These are phyloP conservation scores for Citrus mangshanensis DNA, from an alignment of 345 rosid genomes.

Conservation along the genomic window DNA sequence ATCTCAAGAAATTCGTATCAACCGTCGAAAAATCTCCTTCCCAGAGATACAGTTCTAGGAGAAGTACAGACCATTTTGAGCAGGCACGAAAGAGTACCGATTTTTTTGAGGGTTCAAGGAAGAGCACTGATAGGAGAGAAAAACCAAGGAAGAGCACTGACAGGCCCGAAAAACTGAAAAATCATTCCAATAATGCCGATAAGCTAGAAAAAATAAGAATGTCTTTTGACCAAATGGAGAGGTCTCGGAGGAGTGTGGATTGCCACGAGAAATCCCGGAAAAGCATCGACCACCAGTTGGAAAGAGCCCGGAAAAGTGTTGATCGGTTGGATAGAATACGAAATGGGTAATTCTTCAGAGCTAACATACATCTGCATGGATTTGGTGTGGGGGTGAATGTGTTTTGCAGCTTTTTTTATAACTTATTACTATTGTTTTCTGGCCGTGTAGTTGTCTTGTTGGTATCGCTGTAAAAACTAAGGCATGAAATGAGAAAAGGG, in stretches of 20 bases:
- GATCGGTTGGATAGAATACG: constrained; percentile 78
- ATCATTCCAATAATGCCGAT: constrained; percentile 43
- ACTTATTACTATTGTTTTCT: constrained; percentile 15
- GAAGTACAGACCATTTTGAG: constrained; percentile 57
- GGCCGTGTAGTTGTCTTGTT: constrained; percentile 32
- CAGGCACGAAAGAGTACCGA: constrained; percentile 61
- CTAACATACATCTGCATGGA: not conserved
- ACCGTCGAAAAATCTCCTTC: constrained; percentile 82
- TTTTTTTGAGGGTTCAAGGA: constrained; percentile 60
- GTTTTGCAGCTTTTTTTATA: constrained; percentile 4
- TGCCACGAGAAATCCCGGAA: constrained; percentile 81
- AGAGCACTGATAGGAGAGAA: constrained; percentile 80
- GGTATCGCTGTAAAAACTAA: constrained; percentile 11
- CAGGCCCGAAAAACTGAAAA: constrained; percentile 49
- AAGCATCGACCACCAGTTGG: constrained; percentile 70
- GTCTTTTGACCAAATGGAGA: constrained; percentile 67
- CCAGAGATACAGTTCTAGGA: constrained; percentile 58
- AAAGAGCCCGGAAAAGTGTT: constrained; percentile 81
- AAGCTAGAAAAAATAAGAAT: constrained; percentile 52
- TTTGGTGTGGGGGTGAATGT: constrained; percentile 25
- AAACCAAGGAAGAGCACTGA: constrained; percentile 89
- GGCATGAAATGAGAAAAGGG: constrained; percentile 24
- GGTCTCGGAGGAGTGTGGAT: constrained; percentile 86
- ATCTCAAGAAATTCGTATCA: constrained; percentile 86
- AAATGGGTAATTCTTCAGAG: constrained; percentile 34